Conservation (phyloP, 306 rosid species). For the Sindora glabra region DNA sequence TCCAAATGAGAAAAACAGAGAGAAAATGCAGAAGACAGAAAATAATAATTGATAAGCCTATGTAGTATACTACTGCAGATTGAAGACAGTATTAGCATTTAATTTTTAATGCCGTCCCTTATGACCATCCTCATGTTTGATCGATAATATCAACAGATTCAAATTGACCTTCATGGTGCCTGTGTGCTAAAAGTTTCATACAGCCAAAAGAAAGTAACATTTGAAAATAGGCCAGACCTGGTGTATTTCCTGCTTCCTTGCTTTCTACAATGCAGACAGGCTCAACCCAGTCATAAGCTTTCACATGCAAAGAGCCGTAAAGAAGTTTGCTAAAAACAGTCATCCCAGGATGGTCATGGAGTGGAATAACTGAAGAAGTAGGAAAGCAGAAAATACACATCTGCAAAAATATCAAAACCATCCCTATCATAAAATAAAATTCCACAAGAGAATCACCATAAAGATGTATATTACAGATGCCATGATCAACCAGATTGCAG, state of each 20-base stretch:
- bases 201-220: not conserved
- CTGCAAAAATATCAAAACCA: no score
- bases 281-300: constrained; percentile 97
- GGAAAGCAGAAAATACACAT: constrained; percentile 92
- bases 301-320: constrained; percentile 89
- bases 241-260: constrained; percentile 44
- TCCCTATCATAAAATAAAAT: no score
- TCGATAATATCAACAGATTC: not conserved
- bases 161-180: not conserved
- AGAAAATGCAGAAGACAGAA: no score
- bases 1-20: no score
- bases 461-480: not conserved
- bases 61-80: not conserved
- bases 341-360: constrained; percentile 98
- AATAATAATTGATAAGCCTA: no score
- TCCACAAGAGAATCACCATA: not conserved
- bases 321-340: constrained; percentile 91
- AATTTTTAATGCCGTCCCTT: not conserved
- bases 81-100: not conserved
- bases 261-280: constrained; percentile 55
- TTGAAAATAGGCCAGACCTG: constrained; percentile 33
- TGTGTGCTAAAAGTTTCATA: not conserved
- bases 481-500: constrained; percentile 6
- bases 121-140: not conserved
- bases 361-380: constrained; percentile 81